Percentiles rank a stretch among this genome's conserved stretches.
Evolutionary conservation across 139 green algal genomes (phyloP).

Genomic region (Monoraphidium neglectum): DNA sequence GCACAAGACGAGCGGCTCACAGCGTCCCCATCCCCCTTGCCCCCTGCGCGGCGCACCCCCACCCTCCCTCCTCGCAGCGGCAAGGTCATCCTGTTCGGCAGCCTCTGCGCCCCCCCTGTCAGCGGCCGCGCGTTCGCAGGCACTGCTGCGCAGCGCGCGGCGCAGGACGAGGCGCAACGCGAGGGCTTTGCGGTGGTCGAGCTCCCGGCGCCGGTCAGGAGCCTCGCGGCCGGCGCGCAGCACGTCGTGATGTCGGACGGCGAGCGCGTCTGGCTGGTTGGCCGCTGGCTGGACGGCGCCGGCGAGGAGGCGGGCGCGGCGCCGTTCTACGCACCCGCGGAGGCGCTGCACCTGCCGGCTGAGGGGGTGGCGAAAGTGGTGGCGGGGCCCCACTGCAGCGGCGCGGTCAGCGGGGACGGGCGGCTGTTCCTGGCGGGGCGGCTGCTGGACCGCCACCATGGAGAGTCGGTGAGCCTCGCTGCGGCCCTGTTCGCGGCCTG

Average conservation of each 20-base stretch:
- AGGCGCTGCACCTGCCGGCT: slow-evolving; percentile 39
- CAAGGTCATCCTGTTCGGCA: background rate
- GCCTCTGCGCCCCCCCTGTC: background rate
- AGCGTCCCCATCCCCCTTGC: too few relatives aligned
- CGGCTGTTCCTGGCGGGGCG: slow-evolving; percentile 64
- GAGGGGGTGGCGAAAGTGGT: slow-evolving; percentile 29
- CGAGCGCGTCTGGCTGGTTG: slow-evolving; percentile 57
- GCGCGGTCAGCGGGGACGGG: slow-evolving; percentile 49
- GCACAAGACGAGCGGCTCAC: too few relatives aligned
- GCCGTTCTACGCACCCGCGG: slow-evolving; percentile 25
- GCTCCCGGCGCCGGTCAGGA: slow-evolving; percentile 33
- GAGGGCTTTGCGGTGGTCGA: slow-evolving; percentile 7
- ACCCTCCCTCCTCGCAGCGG: background rate
- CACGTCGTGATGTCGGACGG: slow-evolving; percentile 67
- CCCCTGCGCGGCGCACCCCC: slow-evolving; percentile 2
- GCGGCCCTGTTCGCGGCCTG: slow-evolving; percentile 11
- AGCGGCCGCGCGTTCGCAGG: background rate
- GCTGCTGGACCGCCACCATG: slow-evolving; percentile 51
- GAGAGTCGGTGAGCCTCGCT: slow-evolving; percentile 14
- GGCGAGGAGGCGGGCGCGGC: slow-evolving; percentile 21
- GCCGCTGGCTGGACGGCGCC: slow-evolving; percentile 27
- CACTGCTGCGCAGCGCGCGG: background rate
- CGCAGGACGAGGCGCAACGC: background rate
- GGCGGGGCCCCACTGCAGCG: slow-evolving; percentile 52
- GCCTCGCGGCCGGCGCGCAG: slow-evolving; percentile 56